These are phyloP conservation scores for Candida hungchunana DNA, from an alignment of 805 yeast species.

Conservation along the genomic window DNA sequence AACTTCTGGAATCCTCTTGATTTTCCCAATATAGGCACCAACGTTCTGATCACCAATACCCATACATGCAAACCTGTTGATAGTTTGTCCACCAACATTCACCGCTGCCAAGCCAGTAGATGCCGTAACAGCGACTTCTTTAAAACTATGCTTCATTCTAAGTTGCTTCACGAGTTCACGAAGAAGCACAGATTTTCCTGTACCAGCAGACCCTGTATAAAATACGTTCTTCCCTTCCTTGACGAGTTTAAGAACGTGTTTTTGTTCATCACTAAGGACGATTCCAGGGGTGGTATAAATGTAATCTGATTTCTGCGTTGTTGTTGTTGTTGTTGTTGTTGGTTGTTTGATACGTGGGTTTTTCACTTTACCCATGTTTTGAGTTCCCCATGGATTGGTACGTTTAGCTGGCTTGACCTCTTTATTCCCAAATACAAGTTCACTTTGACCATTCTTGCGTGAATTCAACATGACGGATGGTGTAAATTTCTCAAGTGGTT, in stretches of 20 bases:
- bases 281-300: constrained; percentile 2
- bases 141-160: constrained; percentile 35
- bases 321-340: neutral
- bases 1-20: constrained; percentile 42
- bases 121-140: constrained; percentile 80
- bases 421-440: constrained; percentile 6
- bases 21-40: constrained; percentile 33
- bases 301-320: neutral
- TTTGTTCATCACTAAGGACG: constrained; percentile 43
- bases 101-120: constrained; percentile 96
- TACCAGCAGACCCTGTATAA: constrained; percentile 84
- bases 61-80: constrained; percentile 81
- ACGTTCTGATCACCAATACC: constrained; percentile 62
- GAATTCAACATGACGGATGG: neutral
- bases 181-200: constrained; percentile 75
- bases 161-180: constrained; percentile 58
- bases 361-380: constrained; percentile 6
- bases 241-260: constrained; percentile 46
- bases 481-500: neutral
- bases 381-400: constrained; percentile 14
- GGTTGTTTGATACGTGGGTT: constrained; percentile 11
- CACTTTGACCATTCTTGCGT: neutral
- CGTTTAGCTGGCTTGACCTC: constrained; percentile 8
- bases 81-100: constrained; percentile 85
- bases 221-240: constrained; percentile 53